These are phyloP conservation scores for Knoxia roxburghii DNA, from an alignment of 257 asterid genomes.

Conservation along the genomic window DNA sequence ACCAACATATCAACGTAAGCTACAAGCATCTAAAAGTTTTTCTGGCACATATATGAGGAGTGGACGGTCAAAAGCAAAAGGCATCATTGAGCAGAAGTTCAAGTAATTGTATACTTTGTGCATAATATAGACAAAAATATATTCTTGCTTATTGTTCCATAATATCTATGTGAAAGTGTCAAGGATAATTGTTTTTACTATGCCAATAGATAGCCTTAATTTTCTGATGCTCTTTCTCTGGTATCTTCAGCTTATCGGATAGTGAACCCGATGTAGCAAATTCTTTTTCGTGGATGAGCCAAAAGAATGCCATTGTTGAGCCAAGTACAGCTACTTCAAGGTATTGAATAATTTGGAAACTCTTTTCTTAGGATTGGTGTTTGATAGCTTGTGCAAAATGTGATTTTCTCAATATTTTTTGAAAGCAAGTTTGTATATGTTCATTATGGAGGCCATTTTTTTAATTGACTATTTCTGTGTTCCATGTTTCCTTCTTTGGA, in stretches of 20 bases:
- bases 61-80: slow-evolving; percentile 7
- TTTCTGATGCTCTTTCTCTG: slow-evolving; percentile 22
- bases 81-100: slow-evolving; percentile 13
- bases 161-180: neutral
- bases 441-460: neutral
- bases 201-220: slow-evolving; percentile 3
- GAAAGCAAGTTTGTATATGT: neutral
- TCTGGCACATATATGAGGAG: slow-evolving; percentile 24
- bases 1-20: slow-evolving; percentile 19
- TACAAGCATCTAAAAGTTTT: slow-evolving; percentile 22
- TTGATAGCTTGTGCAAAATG: neutral
- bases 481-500: neutral
- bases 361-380: neutral
- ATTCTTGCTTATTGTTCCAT: neutral
- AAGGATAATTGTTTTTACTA: neutral
- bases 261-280: slow-evolving; percentile 69
- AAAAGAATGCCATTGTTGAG: slow-evolving; percentile 64
- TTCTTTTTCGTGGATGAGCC: slow-evolving; percentile 64
- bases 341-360: slow-evolving; percentile 24
- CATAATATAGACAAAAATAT: neutral
- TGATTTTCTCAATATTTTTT: neutral
- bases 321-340: slow-evolving; percentile 67
- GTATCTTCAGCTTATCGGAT: slow-evolving; percentile 52
- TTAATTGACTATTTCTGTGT: neutral
- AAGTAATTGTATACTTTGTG: slow-evolving; percentile 11